phyloP scores from a whole-genome alignment of 805 yeast genomes.

The Myxozyma vanderwaltii region DNA sequence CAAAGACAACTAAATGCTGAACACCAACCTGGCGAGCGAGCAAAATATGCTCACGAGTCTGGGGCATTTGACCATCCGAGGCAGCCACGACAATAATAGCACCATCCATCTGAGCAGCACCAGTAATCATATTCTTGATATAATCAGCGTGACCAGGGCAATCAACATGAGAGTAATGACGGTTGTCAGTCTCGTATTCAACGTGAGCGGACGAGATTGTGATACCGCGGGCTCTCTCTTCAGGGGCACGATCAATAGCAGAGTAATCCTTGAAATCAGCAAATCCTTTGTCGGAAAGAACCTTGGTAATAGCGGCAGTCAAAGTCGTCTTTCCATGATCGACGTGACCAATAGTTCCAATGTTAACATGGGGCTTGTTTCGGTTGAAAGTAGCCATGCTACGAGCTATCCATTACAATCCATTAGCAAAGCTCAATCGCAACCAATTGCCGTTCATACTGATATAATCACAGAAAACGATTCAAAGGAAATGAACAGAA shows the following conservation, averaged over 20 bases:
- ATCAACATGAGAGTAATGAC: conserved; percentile 98
- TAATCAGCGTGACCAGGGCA: conserved; percentile 99
- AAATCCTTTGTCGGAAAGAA: conserved; percentile 82
- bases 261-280: conserved; percentile 92
- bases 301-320: conserved; percentile 98
- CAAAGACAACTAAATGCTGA: conserved; percentile 94
- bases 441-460: background rate
- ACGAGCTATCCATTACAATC: conserved; percentile 10
- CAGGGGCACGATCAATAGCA: conserved; percentile 95
- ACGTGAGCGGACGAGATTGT: conserved; percentile 98
- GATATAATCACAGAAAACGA: no score
- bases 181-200: conserved; percentile 90
- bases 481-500: background rate
- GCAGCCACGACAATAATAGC: conserved; percentile 99
- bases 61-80: conserved; percentile 99
- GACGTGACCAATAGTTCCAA: conserved; percentile 98
- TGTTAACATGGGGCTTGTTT: conserved; percentile 93
- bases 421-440: background rate
- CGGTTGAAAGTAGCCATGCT: conserved; percentile 73
- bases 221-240: conserved; percentile 99
- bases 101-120: conserved; percentile 99
- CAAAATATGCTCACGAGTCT: conserved; percentile 97
- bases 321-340: conserved; percentile 98
- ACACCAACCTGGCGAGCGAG: conserved; percentile 99
- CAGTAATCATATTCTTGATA: conserved; percentile 98